Percentiles rank a stretch among this genome's conserved stretches.
phyloP scores from a whole-genome alignment of 2,329 filamentous ascomycete genomes.

The Sporothrix globosa region DNA sequence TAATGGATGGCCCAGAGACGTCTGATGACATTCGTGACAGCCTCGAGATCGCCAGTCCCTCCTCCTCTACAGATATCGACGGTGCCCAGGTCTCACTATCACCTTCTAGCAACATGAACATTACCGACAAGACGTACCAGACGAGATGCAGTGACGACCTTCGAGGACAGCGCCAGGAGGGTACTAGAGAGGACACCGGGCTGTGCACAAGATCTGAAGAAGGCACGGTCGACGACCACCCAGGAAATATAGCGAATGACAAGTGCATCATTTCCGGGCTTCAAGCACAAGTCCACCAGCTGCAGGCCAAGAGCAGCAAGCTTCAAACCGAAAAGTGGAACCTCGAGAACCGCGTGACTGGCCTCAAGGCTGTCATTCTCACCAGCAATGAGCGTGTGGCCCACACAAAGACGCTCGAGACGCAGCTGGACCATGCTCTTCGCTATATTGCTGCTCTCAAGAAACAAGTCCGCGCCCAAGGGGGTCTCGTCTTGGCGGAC shows the following conservation, averaged over 20 bases:
- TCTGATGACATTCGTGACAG: not conserved
- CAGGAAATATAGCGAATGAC: not conserved
- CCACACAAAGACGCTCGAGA: not conserved
- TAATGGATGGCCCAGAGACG: not conserved
- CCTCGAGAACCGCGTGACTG: not conserved
- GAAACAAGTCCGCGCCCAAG: not conserved
- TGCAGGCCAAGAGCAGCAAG: not conserved
- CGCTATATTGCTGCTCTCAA: not conserved
- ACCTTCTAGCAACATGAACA: no score
- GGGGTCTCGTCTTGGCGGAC: not conserved
- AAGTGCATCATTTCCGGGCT: not conserved
- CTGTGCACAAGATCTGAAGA: not conserved
- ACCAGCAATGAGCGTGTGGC: not conserved
- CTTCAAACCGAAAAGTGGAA: not conserved
- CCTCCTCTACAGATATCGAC: not conserved
- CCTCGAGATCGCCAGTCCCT: not conserved
- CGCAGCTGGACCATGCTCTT: not conserved
- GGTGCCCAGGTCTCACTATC: not conserved
- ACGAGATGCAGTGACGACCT: no score
- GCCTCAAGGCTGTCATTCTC: not conserved
- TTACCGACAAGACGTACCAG: no score
- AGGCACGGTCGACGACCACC: not conserved
- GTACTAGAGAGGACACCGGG: no score
- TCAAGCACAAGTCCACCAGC: not conserved
- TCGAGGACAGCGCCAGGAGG: no score